These are phyloP conservation scores for Mycena chlorophos DNA, from an alignment of 768 basidiomycete species.

Conservation along the genomic window DNA sequence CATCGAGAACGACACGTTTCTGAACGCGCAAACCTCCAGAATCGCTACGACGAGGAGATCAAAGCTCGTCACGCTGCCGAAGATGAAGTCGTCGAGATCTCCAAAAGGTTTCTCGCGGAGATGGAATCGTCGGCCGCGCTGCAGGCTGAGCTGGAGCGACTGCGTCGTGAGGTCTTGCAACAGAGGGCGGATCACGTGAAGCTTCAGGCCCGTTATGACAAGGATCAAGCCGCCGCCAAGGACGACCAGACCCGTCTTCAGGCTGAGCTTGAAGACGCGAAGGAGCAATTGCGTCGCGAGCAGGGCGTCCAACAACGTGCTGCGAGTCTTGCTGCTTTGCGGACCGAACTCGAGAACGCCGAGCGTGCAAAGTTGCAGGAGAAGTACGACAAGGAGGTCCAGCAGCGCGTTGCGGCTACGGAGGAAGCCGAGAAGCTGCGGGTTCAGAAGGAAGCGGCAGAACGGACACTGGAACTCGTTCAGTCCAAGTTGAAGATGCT, in stretches of 20 bases:
- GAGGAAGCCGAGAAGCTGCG: not conserved
- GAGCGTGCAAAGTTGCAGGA: not conserved
- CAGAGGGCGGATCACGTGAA: not conserved
- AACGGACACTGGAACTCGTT: constrained; percentile 7
- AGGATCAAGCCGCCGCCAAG: not conserved
- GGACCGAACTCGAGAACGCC: not conserved
- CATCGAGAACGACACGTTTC: not conserved
- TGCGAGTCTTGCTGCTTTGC: too few relatives aligned
- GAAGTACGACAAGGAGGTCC: constrained; percentile 3
- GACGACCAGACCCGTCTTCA: too few relatives aligned
- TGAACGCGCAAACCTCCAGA: not conserved
- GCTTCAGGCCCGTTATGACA: not conserved
- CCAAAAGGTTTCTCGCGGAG: too few relatives aligned
- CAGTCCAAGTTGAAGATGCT: constrained; percentile 15
- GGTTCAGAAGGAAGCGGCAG: not conserved
- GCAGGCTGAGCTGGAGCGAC: not conserved
- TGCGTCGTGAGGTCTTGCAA: not conserved
- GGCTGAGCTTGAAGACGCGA: not conserved
- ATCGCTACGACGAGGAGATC: not conserved
- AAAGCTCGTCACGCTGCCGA: too few relatives aligned
- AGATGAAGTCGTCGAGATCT: too few relatives aligned
- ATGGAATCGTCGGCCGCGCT: not conserved
- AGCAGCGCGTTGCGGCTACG: not conserved
- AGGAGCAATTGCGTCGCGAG: not conserved
- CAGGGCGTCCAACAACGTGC: not conserved